Percentiles rank a stretch among this genome's conserved stretches.
These are phyloP conservation scores for Pythium dissimile DNA, from an alignment of 352 stramenopile species.

Conservation along the genomic window DNA sequence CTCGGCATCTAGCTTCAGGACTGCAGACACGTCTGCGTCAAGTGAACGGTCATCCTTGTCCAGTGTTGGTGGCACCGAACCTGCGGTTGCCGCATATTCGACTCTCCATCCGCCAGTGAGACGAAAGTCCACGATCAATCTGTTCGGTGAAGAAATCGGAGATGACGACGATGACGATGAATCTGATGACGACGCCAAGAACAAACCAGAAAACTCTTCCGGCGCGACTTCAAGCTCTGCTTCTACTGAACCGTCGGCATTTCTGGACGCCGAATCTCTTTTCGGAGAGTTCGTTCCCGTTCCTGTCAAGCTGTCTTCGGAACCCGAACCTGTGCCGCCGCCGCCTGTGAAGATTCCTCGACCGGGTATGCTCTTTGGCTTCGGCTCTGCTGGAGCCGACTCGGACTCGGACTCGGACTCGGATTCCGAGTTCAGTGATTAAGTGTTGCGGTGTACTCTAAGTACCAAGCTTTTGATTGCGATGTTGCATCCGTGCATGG, in stretches of 20 bases:
- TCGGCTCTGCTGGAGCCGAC: slow-evolving; percentile 36
- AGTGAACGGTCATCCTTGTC: slow-evolving; percentile 4
- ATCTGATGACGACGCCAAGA: not conserved
- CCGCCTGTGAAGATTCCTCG: not conserved
- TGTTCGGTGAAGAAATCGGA: slow-evolving; percentile 25
- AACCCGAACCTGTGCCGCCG: not conserved
- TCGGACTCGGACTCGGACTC: slow-evolving; percentile 55
- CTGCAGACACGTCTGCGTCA: slow-evolving; percentile 2
- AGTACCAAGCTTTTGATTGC: not conserved
- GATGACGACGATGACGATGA: slow-evolving; percentile 15
- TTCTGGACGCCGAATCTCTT: slow-evolving; percentile 35
- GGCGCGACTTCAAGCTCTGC: not conserved
- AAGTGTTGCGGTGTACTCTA: not conserved
- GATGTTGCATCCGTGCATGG: no score
- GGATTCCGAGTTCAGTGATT: slow-evolving; percentile 52
- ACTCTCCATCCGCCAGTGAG: not conserved
- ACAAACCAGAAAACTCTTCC: not conserved
- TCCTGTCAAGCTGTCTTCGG: not conserved
- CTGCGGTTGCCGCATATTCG: not conserved
- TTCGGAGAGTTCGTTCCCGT: slow-evolving; percentile 40
- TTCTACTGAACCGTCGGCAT: not conserved
- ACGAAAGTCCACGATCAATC: slow-evolving; percentile 17
- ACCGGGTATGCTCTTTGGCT: slow-evolving; percentile 53
- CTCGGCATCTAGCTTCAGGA: not conserved
- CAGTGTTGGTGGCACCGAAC: not conserved